Evolutionary conservation across 768 basidiomycete species (phyloP).

Genomic region (Butyriboletus loyo): DNA sequence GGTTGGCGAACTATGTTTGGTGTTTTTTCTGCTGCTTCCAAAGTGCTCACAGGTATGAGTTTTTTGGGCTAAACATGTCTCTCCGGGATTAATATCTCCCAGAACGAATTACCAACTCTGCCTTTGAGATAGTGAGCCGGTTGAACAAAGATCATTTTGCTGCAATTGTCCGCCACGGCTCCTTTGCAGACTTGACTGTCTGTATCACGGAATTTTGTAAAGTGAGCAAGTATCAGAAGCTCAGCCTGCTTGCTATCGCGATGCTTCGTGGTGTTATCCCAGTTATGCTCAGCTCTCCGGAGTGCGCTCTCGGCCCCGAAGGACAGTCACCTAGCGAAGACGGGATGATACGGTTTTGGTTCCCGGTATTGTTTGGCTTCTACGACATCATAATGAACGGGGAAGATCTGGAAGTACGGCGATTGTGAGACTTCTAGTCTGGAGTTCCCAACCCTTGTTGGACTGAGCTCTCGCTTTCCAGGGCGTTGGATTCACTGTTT

Average conservation of each 20-base stretch:
- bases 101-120: conserved; percentile 90
- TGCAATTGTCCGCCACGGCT: conserved; percentile 88
- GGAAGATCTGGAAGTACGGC: conserved; percentile 95
- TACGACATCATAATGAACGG: conserved; percentile 99
- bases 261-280: conserved; percentile 94
- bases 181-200: conserved; percentile 93
- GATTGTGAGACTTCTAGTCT: conserved; percentile 64
- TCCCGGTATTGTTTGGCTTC: conserved; percentile 94
- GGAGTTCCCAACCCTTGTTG: background rate
- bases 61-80: background rate
- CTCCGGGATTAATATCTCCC: conserved; percentile 2
- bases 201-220: conserved; percentile 99
- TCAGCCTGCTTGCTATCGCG: conserved; percentile 91
- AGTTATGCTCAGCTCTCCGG: conserved; percentile 83
- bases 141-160: conserved; percentile 89
- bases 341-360: conserved; percentile 95
- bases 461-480: conserved; percentile 31
- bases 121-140: conserved; percentile 93
- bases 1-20: conserved; percentile 99
- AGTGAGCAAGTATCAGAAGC: conserved; percentile 98
- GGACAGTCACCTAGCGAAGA: conserved; percentile 57
- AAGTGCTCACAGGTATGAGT: conserved; percentile 75
- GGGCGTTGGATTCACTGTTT: conserved; percentile 96
- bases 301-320: conserved; percentile 46
- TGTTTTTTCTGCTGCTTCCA: conserved; percentile 95